Evolutionary conservation across 176 grass and related monocot genomes (phyloP).

Genomic region (Urochloa ruziziensis): DNA sequence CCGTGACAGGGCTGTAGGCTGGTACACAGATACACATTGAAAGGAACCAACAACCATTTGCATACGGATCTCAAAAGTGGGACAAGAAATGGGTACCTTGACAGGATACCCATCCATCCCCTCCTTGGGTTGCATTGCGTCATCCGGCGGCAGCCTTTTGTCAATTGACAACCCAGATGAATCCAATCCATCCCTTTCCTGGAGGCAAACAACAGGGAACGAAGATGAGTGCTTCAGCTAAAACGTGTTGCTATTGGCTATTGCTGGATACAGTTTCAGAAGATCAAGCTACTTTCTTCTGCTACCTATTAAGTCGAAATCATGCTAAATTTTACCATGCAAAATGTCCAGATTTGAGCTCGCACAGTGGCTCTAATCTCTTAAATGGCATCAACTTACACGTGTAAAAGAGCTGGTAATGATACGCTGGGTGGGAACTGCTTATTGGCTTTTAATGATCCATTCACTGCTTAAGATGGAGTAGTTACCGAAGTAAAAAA

Average conservation of each 20-base stretch:
- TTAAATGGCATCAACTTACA: too few relatives aligned
- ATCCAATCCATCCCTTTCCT: slow-evolving; percentile 35
- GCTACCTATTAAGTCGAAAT: neutral
- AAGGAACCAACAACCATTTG: neutral
- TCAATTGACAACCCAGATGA: neutral
- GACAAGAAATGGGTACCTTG: slow-evolving; percentile 41
- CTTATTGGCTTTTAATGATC: neutral
- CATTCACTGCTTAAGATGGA: neutral
- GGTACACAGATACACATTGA: neutral
- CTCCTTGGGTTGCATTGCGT: slow-evolving; percentile 30
- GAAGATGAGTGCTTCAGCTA: neutral
- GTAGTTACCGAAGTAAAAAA: neutral
- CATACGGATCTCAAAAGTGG: neutral
- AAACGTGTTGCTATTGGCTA: neutral
- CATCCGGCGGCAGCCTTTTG: neutral
- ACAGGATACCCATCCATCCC: slow-evolving; percentile 47
- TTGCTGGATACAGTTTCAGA: neutral
- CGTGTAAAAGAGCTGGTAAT: neutral
- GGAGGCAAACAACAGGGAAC: neutral
- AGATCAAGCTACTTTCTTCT: neutral
- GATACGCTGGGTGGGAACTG: neutral
- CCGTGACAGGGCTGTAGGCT: neutral
- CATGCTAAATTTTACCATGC: neutral
- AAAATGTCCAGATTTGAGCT: neutral
- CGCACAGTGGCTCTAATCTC: neutral